These are phyloP conservation scores for Jimgerdemannia lactiflua DNA, from an alignment of 192 early-diverging fungal species.

Conservation along the genomic window DNA sequence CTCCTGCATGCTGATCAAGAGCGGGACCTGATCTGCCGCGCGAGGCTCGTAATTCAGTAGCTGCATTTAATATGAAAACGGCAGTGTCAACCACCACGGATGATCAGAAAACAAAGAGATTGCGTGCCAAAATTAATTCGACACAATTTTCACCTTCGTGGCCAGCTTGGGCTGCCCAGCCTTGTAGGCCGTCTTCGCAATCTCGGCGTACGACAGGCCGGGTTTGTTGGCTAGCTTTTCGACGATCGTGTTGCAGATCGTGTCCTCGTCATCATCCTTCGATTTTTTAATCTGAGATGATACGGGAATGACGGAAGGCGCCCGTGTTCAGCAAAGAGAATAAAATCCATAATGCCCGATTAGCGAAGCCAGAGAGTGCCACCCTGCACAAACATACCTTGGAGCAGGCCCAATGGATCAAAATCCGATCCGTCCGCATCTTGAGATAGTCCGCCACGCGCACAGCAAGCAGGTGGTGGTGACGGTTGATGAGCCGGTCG, in stretches of 20 bases:
- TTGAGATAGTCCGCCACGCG: slow-evolving; percentile 82
- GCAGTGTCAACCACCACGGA: background rate
- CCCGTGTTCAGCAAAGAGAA: background rate
- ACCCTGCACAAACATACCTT: slow-evolving; percentile 51
- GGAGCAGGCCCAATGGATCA: slow-evolving; percentile 96
- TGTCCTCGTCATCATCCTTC: slow-evolving; percentile 80
- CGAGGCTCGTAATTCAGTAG: slow-evolving; percentile 93
- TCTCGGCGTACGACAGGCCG: slow-evolving; percentile 85
- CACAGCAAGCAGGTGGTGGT: slow-evolving; percentile 84
- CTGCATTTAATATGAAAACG: slow-evolving; percentile 24
- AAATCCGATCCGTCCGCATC: slow-evolving; percentile 72
- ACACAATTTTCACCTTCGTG: slow-evolving; percentile 52
- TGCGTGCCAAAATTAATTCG: no score
- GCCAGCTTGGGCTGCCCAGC: slow-evolving; percentile 84
- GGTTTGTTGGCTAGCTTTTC: slow-evolving; percentile 71
- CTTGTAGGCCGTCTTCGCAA: slow-evolving; percentile 87
- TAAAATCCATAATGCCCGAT: background rate
- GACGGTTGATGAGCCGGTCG: slow-evolving; percentile 78
- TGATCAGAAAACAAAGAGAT: background rate
- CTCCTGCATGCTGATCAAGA: slow-evolving; percentile 91
- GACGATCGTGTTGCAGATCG: slow-evolving; percentile 73
- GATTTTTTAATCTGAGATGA: slow-evolving; percentile 67
- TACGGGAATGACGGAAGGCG: no score
- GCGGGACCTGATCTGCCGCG: slow-evolving; percentile 91
- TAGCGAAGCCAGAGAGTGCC: background rate